Percentiles rank a stretch among this genome's conserved stretches.
Evolutionary conservation across 2,329 filamentous ascomycete genomes (phyloP).

Genomic region (Ophiosphaerella narmari): DNA sequence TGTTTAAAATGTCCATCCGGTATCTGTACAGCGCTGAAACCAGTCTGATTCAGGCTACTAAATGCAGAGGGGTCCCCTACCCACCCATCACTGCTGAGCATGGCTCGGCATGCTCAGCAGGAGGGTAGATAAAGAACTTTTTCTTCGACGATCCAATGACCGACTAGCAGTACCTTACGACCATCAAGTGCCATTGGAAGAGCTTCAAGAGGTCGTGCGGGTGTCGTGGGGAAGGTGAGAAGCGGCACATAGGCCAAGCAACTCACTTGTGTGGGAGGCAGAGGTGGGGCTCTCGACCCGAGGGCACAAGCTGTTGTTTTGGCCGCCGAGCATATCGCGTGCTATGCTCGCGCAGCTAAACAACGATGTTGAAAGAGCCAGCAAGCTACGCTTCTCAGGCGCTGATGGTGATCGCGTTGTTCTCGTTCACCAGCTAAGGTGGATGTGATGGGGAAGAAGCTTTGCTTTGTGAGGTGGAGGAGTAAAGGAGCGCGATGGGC

Average conservation of each 20-base stretch:
- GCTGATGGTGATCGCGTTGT: too few species aligned
- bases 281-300: too few species aligned
- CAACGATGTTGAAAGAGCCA: too few species aligned
- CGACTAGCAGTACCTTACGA: conserved; percentile 16
- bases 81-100: conserved; percentile 20
- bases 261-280: too few species aligned
- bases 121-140: conserved; percentile 23
- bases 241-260: background rate
- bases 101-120: conserved; percentile 1
- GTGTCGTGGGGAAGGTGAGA: conserved; percentile 7
- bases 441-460: too few species aligned
- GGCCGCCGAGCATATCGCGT: too few species aligned
- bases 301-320: too few species aligned
- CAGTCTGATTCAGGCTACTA: conserved; percentile 42
- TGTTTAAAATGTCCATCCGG: conserved; percentile 31
- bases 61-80: conserved; percentile 24
- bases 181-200: conserved; percentile 24
- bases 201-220: conserved; percentile 21
- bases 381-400: too few species aligned
- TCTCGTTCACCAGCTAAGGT: too few species aligned
- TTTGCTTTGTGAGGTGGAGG: too few species aligned
- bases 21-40: conserved; percentile 46
- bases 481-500: too few species aligned
- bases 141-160: conserved; percentile 28
- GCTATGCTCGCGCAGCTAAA: too few species aligned